Base-by-base conservation (phyloP, 2,329 filamentous ascomycete genomes). In the Pseudogymnoascus sp. region DNA sequence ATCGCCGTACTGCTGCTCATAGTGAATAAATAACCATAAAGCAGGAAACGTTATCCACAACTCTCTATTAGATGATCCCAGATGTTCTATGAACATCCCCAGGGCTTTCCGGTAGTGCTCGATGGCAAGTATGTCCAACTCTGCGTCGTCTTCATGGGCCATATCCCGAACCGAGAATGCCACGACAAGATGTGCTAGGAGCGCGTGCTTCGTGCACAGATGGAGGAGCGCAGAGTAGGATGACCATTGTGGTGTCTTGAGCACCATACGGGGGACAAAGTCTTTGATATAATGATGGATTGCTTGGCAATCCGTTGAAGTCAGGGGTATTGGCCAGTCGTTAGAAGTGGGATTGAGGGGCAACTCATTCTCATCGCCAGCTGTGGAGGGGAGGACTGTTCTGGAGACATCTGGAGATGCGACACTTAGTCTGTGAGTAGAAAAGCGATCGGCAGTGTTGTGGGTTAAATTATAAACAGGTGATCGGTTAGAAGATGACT, bases 1-100 rank as follows among this genome's bases (percentile, higher is more conserved):
- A 11, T 64, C 63, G 25, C 63, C 63, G 21, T 62, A 64, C 40
- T 62, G 47, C 16, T 64, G 60, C 31, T 64, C 63, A 35, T 62
- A 64, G 28, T 64, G 63, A 28, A 64, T 64, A 40, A 64, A 62
- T 21, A 64, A 56, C 63, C 63, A 64, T 11, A 64, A 31, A 18
- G 63, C 47, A 37, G 63, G 60, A 60, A 64, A 62, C 6, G 37
- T 62, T 21, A 62, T 18, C 60, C 60, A 63, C 14, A 63, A 33
- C 40, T 63, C 40, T 56, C 47, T 44, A 16, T 60, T 42, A 31
- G 62, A 63, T 53, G 62, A 23, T 42, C 47, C 62, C 8, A 63
- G 50, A 60, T 60, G 62, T 31, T 63, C 28, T n/a, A 63, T 63
- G 50, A 63, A 63, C 50, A 63, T 59, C 23, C 23, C 33, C 23